Evolutionary conservation across 306 rosid genomes (phyloP).

Genomic region (Vigna radiata): DNA sequence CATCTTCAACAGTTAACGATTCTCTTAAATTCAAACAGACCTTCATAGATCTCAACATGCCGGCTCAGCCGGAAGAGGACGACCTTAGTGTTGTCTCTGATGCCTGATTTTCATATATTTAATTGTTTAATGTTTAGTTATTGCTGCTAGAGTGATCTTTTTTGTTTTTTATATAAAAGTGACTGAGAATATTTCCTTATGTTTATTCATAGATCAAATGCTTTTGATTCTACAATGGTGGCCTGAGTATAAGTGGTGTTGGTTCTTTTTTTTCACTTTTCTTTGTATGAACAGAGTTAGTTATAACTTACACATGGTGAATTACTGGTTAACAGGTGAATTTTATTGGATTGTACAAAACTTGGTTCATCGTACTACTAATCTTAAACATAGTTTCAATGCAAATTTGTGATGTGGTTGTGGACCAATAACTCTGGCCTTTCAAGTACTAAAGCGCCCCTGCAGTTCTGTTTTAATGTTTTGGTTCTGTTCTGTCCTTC

Average conservation of each 20-base stretch:
- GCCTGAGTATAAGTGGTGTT: constrained; percentile 32
- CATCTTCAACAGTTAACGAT: constrained; percentile 25
- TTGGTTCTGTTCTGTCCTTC: constrained; percentile 50
- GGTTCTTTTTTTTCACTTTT: not conserved
- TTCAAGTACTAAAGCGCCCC: constrained; percentile 55
- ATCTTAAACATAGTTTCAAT: constrained; percentile 17
- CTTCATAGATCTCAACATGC: constrained; percentile 93
- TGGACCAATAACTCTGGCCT: constrained; percentile 50
- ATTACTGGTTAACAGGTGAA: constrained; percentile 37
- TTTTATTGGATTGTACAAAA: constrained; percentile 17
- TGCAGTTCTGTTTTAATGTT: constrained; percentile 55
- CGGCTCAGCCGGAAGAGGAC: constrained; percentile 75
- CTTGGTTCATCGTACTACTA: constrained; percentile 14
- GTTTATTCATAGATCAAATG: constrained; percentile 49
- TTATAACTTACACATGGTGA: constrained; percentile 17
- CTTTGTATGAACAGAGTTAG: not conserved
- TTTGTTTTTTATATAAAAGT: not conserved
- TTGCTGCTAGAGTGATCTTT: constrained; percentile 35
- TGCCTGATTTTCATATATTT: constrained; percentile 33
- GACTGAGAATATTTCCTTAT: constrained; percentile 27
- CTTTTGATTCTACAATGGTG: constrained; percentile 47
- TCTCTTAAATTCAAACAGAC: constrained; percentile 34
- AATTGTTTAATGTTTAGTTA: constrained; percentile 6
- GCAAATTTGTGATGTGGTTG: constrained; percentile 44
- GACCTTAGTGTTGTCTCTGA: constrained; percentile 75